Base-by-base conservation (phyloP, 169 alveolate species). In the Eimeria brunetti region DNA sequence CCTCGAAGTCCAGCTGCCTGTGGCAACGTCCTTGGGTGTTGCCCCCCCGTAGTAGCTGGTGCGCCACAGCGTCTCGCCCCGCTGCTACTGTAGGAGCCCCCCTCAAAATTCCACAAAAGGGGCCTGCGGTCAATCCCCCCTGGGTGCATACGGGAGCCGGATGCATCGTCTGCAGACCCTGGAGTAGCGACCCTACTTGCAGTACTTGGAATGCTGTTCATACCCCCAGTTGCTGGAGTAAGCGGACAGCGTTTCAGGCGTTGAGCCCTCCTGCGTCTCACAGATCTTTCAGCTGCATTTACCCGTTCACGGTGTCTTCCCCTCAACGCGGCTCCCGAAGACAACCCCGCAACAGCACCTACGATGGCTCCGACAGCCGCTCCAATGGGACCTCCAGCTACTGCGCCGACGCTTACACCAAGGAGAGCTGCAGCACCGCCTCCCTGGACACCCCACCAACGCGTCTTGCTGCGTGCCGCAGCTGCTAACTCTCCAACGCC, bases 371-470 rank as follows among this genome's bases (percentile, higher is more conserved):
- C 95, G 41, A 75, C 95, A 44, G 88, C 84, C 18, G 90, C 91
- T 12, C 95, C 95, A 75, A 76, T 41, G 83, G 95, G 95, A 16
- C 95, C 95, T 4, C 84, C 95, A 12, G 95, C 95, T 16, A 75
- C 73, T 27, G 84, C 95, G 5, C 95, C 95, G 12, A 91, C 95
- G 56, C 84, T 30, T 11, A 78, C 95, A n/a, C 95, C 95, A 44
- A 84, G 90, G 12, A 84, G 89, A 41, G 95, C 95, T 22, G 95
- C 95, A n/a, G 90, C 95, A 44, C 95, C 90, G n/a, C 95, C 95
- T 20, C 95, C 95, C 41, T 91, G 95, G 53, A 91, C 88, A 7
- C 95, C 95, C 95, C 95, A 91, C 95, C 95, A 91, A n/a, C 90
- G 89, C 27, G 89, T 91, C 22, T 84, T 60, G 69, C 83, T 73